Evolutionary conservation across 139 green algal species (phyloP).

Genomic region (Chlamydomonas sphaeroides): DNA sequence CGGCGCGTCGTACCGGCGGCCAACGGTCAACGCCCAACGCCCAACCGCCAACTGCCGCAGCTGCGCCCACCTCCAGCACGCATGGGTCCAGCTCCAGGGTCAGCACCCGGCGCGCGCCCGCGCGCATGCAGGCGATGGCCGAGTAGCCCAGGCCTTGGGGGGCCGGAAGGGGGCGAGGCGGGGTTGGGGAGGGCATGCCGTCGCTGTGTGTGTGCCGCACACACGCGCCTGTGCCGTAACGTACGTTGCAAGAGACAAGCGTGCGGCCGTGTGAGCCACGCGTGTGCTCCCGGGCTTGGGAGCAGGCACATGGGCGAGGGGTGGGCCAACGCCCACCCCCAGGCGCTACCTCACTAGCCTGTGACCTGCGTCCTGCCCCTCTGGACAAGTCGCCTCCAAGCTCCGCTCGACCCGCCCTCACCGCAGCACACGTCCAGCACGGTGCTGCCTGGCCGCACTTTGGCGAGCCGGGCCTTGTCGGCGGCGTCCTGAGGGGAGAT

Average conservation of each 20-base stretch:
- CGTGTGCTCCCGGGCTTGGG: neutral
- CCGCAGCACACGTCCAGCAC: constrained; percentile 42
- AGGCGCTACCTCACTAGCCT: no score
- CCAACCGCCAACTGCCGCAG: no score
- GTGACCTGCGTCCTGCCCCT: no score
- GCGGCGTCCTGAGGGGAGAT: no score
- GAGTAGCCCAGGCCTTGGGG: constrained; percentile 36
- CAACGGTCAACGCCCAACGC: no score
- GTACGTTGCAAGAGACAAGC: no score
- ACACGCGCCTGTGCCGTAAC: no score
- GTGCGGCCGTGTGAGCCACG: no score
- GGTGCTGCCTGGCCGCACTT: constrained; percentile 2
- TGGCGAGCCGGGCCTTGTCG: constrained; percentile 36
- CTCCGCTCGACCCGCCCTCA: neutral
- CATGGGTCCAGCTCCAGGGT: constrained; percentile 26
- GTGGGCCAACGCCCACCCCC: neutral
- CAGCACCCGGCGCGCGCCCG: constrained; percentile 22
- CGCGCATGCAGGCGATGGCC: constrained; percentile 13
- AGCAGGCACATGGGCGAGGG: neutral
- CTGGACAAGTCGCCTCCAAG: no score
- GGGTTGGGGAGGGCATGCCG: no score
- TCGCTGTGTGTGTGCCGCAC: no score
- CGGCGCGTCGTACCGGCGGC: no score
- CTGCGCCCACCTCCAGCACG: constrained; percentile 43
- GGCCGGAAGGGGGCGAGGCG: neutral